Evolutionary conservation across 176 grass and related monocot species (phyloP), one percentile per base, ranked within the genome.

Genomic region (Oryza longistaminata): DNA sequence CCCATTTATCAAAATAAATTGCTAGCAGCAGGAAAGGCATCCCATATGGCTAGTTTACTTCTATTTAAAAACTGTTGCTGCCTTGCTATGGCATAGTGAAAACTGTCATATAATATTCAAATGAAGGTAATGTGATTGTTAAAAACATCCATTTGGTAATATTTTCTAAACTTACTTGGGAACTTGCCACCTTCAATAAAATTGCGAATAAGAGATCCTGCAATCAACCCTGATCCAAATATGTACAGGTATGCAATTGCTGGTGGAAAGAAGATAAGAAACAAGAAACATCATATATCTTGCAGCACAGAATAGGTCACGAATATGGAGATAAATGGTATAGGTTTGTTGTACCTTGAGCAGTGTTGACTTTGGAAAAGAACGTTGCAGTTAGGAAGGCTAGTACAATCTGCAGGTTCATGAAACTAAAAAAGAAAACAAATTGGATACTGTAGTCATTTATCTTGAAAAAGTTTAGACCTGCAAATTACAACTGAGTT

Each of bases 331-430:
- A 77, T 49, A 68, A 78, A 86, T 58, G 45, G n/a, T 19, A 40
- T 4, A 1, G 12, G 68, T 37, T 46, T 82, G 64, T 53, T 74
- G 83, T 67, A 95, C 96, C 89, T 85, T 92, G 94, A 85, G 93
- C 93, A 71, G 89, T 92, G 71, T 95, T 98, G 69, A 93, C 93
- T 80, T 87, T 80, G 1, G 81, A 90, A 88, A 98, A 98, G 78
- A 94, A 93, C 24, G 89, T 61, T 80, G 96, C 88, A 52, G 81
- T 70, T 61, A 98, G 77, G 71, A 98, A 93, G n/a, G 89, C 90
- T 60, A 95, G 64, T 71, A 85, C 91, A 82, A 98, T 98, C 89
- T 98, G 96, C 81, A 98, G 85, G 68, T 95, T 98, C 83, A 95
- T 87, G 89, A 90, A 93, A 80, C 94, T 79, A 83, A 95, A 92